Evolutionary conservation across 805 yeast species (phyloP).

Genomic region (Saccharomycopsis sp.): DNA sequence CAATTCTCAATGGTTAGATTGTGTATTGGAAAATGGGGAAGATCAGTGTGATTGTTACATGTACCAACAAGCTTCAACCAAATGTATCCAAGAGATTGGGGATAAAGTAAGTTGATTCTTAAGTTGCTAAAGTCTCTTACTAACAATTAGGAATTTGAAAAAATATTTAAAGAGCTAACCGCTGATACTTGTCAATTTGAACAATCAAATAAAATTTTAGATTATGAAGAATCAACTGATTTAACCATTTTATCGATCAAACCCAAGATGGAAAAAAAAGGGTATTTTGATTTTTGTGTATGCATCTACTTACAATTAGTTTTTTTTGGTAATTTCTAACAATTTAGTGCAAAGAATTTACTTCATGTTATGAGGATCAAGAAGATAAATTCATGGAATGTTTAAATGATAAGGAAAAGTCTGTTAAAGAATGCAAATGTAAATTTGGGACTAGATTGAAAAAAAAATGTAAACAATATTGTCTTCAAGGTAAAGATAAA

Average conservation of each 20-base stretch:
- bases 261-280: neutral
- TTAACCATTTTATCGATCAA: conserved; percentile 1
- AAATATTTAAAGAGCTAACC: no score
- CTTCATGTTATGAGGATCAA: conserved; percentile 7
- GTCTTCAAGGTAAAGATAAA: neutral
- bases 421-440: conserved; percentile 6
- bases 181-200: conserved; percentile 1
- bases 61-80: no score
- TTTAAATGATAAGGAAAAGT: neutral
- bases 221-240: conserved; percentile 12
- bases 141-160: no score
- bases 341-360: conserved; percentile 7
- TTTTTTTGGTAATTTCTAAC: neutral
- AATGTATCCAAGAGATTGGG: no score
- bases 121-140: no score
- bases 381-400: conserved; percentile 3
- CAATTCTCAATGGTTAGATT: conserved; percentile 11
- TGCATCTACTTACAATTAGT: neutral
- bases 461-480: neutral
- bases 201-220: conserved; percentile 3
- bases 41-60: conserved; percentile 14
- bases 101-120: no score
- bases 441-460: conserved; percentile 1
- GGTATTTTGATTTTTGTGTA: conserved; percentile 9
- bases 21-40: conserved; percentile 9